phyloP scores from a whole-genome alignment of 805 yeast genomes.

The Ogataea chonburiensis region DNA sequence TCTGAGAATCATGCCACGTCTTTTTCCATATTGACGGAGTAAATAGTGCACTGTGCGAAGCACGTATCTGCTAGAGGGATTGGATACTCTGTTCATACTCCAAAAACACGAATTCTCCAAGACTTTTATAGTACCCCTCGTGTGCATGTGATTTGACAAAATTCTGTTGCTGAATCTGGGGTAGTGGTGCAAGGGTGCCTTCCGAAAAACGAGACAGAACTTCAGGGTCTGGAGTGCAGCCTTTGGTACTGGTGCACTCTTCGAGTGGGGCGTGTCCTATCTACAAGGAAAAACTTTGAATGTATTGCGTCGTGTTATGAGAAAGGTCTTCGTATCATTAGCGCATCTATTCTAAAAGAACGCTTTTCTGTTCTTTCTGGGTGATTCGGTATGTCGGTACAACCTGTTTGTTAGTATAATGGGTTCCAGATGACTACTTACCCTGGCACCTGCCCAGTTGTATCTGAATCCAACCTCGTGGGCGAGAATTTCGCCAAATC shows the following conservation, averaged over 20 bases:
- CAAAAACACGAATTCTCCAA: background rate
- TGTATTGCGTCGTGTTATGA: too few relatives aligned
- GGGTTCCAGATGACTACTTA: conserved; percentile 33
- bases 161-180: conserved; percentile 9
- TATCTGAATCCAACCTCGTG: conserved; percentile 84
- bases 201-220: too few relatives aligned
- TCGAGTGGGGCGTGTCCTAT: too few relatives aligned
- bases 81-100: conserved; percentile 1
- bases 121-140: conserved; percentile 9
- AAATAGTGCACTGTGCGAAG: conserved; percentile 15
- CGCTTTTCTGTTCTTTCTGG: conserved; percentile 3
- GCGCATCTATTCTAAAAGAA: background rate
- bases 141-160: conserved; percentile 10
- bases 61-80: conserved; percentile 12
- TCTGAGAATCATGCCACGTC: conserved; percentile 24
- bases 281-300: too few relatives aligned
- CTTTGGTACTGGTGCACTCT: too few relatives aligned
- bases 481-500: conserved; percentile 92
- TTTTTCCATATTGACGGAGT: conserved; percentile 21
- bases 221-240: too few relatives aligned
- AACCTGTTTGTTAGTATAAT: conserved; percentile 19
- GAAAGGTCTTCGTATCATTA: too few relatives aligned
- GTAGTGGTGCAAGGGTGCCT: conserved; percentile 12
- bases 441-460: conserved; percentile 74
- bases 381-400: conserved; percentile 21